Conservation (phyloP, 2,329 filamentous ascomycete species). For the Trichoderma sp. region DNA sequence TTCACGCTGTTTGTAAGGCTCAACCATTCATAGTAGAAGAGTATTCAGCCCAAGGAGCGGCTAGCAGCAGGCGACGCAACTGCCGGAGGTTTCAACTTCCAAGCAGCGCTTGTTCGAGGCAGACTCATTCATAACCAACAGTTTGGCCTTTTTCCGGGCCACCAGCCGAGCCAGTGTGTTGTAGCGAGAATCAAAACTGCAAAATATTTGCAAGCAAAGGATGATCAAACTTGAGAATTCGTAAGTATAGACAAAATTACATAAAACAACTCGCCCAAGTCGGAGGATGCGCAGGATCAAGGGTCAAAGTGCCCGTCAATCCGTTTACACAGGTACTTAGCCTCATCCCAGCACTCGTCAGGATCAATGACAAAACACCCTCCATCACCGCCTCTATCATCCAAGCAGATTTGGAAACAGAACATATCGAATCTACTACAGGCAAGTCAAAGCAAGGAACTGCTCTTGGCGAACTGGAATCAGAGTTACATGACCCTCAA, state of each 20-base stretch:
- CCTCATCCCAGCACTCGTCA: background rate
- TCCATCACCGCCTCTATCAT: background rate
- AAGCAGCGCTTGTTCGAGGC: background rate
- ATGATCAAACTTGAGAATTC: background rate
- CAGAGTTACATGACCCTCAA: background rate
- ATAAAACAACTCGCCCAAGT: background rate
- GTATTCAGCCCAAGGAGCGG: background rate
- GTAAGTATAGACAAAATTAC: background rate
- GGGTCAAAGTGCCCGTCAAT: background rate
- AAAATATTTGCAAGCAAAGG: background rate
- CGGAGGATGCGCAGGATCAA: background rate
- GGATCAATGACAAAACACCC: background rate
- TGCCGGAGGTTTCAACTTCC: background rate
- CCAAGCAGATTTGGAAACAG: background rate
- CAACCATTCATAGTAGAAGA: background rate
- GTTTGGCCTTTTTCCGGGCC: background rate
- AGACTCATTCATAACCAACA: background rate
- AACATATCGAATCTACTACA: background rate
- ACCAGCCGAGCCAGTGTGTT: background rate
- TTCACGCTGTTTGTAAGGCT: background rate
- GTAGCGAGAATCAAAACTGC: background rate
- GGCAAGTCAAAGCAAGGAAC: background rate
- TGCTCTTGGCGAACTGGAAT: background rate
- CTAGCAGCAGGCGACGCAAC: background rate
- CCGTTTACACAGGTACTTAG: background rate